A percentile compares a stretch with the other conserved stretches of the same genome.
phyloP scores from a whole-genome alignment of 2,329 filamentous ascomycete species.

The Karstenula rhodostoma region DNA sequence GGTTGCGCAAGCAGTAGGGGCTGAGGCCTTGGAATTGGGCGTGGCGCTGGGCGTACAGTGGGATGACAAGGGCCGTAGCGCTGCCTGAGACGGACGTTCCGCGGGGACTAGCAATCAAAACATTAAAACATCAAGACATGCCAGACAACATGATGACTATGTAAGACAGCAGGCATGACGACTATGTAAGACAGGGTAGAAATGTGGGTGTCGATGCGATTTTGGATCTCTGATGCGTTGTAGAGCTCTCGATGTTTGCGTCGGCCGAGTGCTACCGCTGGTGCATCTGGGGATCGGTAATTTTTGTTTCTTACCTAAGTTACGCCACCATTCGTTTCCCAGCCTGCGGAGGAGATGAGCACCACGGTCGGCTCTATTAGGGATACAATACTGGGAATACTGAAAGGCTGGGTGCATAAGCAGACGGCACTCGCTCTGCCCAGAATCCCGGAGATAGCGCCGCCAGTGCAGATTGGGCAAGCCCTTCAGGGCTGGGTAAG shows the following conservation, averaged over 20 bases:
- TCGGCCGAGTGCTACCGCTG: background rate
- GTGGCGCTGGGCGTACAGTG: background rate
- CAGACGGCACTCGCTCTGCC: background rate
- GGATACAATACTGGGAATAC: background rate
- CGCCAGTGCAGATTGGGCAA: background rate
- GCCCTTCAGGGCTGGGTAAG: background rate
- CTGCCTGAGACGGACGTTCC: background rate
- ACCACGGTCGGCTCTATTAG: background rate
- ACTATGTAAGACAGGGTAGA: background rate
- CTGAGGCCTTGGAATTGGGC: background rate
- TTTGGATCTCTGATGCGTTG: background rate
- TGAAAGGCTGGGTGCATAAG: background rate
- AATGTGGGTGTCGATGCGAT: background rate
- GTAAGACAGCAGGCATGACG: background rate
- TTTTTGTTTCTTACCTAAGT: background rate
- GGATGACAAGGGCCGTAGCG: background rate
- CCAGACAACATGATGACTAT: background rate
- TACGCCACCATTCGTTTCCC: background rate
- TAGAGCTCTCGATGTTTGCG: slow-evolving; percentile 3
- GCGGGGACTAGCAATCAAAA: background rate
- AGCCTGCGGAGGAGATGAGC: background rate
- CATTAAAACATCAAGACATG: background rate
- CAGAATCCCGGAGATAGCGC: background rate
- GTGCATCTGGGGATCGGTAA: background rate
- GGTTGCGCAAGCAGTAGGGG: slow-evolving; percentile 13